phyloP scores from a whole-genome alignment of 768 basidiomycete genomes.

The Panus rudis region DNA sequence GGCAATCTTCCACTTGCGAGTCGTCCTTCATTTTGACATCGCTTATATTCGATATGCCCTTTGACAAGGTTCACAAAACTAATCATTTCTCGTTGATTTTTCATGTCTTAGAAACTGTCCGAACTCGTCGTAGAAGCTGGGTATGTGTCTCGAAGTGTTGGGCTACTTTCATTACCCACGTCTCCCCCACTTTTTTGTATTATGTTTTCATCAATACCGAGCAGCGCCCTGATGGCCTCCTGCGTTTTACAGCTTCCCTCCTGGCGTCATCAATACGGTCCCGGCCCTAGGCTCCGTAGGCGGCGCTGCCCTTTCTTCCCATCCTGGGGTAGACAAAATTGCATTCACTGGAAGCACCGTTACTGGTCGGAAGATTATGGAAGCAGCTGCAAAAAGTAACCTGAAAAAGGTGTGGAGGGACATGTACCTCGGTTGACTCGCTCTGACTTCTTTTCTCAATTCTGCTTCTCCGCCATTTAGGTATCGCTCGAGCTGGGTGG shows the following conservation, averaged over 20 bases:
- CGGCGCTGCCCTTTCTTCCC: constrained; percentile 77
- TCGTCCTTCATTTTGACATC: too few relatives aligned
- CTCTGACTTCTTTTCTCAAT: background rate
- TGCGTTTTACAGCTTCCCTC: constrained; percentile 57
- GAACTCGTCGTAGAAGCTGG: constrained; percentile 81
- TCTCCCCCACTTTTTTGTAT: background rate
- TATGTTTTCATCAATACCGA: constrained; percentile 10
- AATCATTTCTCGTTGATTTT: too few relatives aligned
- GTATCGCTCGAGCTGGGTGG: constrained; percentile 92
- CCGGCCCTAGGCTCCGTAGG: constrained; percentile 77
- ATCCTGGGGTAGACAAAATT: constrained; percentile 86
- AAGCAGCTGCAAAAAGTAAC: constrained; percentile 89
- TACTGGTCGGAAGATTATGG: constrained; percentile 86
- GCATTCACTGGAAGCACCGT: constrained; percentile 92
- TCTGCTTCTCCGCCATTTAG: constrained; percentile 27
- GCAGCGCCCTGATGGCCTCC: constrained; percentile 4
- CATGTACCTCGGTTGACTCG: background rate
- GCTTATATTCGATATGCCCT: too few relatives aligned
- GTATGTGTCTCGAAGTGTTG: constrained; percentile 30
- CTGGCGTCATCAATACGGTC: constrained; percentile 86
- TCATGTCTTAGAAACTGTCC: constrained; percentile 57
- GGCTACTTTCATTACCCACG: background rate
- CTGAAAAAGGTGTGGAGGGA: constrained; percentile 67
- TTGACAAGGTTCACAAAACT: too few relatives aligned
- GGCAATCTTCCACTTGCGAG: too few relatives aligned